Base-by-base conservation (phyloP, 2,329 filamentous ascomycete species). In the Xylariaceae sp. region DNA sequence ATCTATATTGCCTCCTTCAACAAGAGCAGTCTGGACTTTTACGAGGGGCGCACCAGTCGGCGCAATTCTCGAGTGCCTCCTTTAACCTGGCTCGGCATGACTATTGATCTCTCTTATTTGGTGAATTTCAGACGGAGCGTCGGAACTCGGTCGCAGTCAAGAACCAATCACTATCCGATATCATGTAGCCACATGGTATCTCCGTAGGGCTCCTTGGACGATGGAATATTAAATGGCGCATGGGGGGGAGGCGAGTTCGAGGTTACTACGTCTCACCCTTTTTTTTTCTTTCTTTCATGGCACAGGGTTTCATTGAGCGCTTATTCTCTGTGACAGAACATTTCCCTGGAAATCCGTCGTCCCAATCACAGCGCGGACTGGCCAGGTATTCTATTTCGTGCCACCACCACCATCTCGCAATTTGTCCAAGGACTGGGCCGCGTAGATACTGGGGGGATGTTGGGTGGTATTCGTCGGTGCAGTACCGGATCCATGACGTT, bases 291-390 rank as follows among this genome's bases (percentile, higher is more conserved):
- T 65, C 64, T 62, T 62, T 62, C 58, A 53, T 42, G 45, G 18
- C 51, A 17, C 55, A 65, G 67, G 60, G 67, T 70, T 59, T 51
- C 68, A 69, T 66, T 54, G 64, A 64, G 68, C 68, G 68, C 68
- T 70, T 70, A 61, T 57, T 60, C 63, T 60, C 62, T 62, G 60
- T 60, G 60, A 60, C 57, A 42, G 55, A 55, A 55, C 35, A 23
- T 57, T 51, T 56, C 54, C 54, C 51, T 17, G 56, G 35, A 50
- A 53, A 23, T 54, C 44, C 42, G 42, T 51, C 59, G 62, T 47
- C 54, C 23, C 34, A 44, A 63, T 56, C 56, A 62, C 56, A 57
- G 57, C 57, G 55, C 57, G 47, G 51, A 64, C 56, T 47, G 42
- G 17, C 17, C 58, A 47, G 47, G 60, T 59, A 37, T 47, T 50